phyloP scores from a whole-genome alignment of 768 basidiomycete species.

The Xerocomellus amylosporus region DNA sequence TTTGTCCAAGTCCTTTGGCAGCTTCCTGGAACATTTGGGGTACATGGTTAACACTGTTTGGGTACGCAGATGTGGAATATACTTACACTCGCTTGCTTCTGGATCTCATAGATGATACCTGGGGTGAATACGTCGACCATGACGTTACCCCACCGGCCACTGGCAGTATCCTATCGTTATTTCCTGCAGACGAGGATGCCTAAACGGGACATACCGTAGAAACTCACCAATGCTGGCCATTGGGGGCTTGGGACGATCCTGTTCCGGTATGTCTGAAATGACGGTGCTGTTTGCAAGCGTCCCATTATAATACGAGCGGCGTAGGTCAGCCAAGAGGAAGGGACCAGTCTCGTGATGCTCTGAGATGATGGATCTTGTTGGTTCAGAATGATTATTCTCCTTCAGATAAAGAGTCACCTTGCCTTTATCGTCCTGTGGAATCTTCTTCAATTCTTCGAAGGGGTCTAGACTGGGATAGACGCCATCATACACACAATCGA shows the following conservation, averaged over 20 bases:
- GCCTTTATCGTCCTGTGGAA: neutral
- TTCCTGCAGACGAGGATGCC: neutral
- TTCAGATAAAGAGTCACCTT: neutral
- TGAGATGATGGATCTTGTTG: neutral
- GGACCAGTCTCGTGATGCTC: neutral
- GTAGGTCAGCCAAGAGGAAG: neutral
- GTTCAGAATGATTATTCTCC: neutral
- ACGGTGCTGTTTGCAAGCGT: neutral
- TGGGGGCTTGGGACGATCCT: neutral
- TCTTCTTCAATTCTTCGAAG: neutral
- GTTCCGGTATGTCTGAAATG: neutral
- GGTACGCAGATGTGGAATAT: neutral
- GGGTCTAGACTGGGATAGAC: neutral
- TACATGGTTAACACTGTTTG: neutral
- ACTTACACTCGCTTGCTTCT: neutral
- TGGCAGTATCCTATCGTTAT: neutral
- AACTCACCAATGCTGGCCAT: slow-evolving; percentile 3
- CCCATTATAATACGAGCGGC: neutral
- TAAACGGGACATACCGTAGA: neutral
- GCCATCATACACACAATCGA: slow-evolving; percentile 6
- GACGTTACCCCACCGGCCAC: slow-evolving; percentile 20
- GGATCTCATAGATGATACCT: slow-evolving; percentile 6
- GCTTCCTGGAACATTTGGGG: slow-evolving; percentile 2
- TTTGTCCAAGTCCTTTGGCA: neutral
- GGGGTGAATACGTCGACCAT: slow-evolving; percentile 14